Evolutionary conservation across 2,329 filamentous ascomycete species (phyloP), one percentile per base, ranked within the genome.

Genomic region (Teratosphaeria destructans): DNA sequence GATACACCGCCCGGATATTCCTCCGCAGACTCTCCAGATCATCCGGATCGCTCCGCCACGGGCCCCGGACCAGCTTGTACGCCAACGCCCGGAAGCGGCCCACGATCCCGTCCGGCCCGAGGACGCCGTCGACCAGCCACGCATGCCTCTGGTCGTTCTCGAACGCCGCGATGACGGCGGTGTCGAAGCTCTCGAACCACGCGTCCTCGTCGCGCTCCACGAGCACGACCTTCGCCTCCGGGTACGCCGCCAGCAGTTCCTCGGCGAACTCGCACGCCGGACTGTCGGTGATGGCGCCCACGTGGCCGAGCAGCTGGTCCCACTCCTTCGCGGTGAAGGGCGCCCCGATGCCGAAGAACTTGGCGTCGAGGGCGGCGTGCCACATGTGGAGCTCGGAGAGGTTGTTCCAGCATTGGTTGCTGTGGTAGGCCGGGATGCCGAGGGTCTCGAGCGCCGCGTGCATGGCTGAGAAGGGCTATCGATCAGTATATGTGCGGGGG

Each of bases 141-240:
- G 27, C 11, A 10, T 4, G 3, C 12, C 8, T 12, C 39, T 23
- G 27, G 10, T 37, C 12, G 37, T 35, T 34, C 59, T 26, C 23
- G 35, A 55, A 12, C 52, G 37, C 34, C 19, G 37, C 54, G 19
- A 14, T n/a, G 12, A 39, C 34, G 7, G 54, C 32, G 8, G 7
- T 16, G 6, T 47, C n/a, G 34, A 47, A 62, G 34, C 39, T 61
- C 37, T 60, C 34, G 27, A 62, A 56, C 66, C 65, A 67, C 5
- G 43, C 57, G 3, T 64, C 62, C n/a, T 52, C 47, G 35, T 70
- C 67, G 7, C 74, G 66, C 19, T 62, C 62, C 2, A 66, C 69
- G 32, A 74, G 60, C 8, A 75, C 70, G 55, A 75, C 67, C 57
- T 75, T 75, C 1, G 73, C 74, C 0, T 71, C 64, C 0, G 75